Evolutionary conservation across 2,329 filamentous ascomycete species (phyloP), one percentile per base, ranked within the genome.

Genomic region (Botrytis medusae): DNA sequence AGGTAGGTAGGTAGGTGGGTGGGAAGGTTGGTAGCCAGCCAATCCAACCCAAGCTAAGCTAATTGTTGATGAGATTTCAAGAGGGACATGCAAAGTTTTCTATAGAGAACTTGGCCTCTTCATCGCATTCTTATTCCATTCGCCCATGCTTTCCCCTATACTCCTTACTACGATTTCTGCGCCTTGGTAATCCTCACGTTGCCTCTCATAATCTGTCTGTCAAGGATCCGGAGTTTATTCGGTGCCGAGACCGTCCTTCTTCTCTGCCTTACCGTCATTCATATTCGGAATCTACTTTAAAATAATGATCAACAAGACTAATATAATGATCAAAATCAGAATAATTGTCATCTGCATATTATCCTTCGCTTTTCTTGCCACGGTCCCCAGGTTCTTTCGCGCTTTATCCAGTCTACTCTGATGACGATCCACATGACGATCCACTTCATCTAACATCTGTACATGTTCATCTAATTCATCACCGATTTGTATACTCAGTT

Each of bases 381-480:
- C 89, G 76, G 87, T 88, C 59, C 91, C 91, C 75, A 99, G 84
- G 77, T 91, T 87, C 77, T 88, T 88, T 78, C 90, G 88, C 46
- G 95, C 96, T 16, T 93, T 86, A 77, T 94, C 89, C 69, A 99
- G 85, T 68, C 93, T 90, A 40, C 85, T 86, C 81, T 92, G 88
- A 83, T 98, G 95, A 73, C 95, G 86, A 81, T 97, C 94, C 12
- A 95, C 92, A 32, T 91, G 88, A 62, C 88, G 88, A 80, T 98
- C 96, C 62, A 97, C 90, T 79, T 97, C 95, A 81, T 98, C 95
- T 44, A 99, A 86, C 86, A 99, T 86, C 78, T 92, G 87, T 54
- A 97, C 92, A 79, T 99, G 96, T 77, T 90, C 92, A 79, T 98
- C 96, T 51, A 99, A 87, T 86, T 99, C 96, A 81, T 98, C 93